Evolutionary conservation across 2,329 filamentous ascomycete genomes (phyloP).

Genomic region (Tolypocladium capitatum): DNA sequence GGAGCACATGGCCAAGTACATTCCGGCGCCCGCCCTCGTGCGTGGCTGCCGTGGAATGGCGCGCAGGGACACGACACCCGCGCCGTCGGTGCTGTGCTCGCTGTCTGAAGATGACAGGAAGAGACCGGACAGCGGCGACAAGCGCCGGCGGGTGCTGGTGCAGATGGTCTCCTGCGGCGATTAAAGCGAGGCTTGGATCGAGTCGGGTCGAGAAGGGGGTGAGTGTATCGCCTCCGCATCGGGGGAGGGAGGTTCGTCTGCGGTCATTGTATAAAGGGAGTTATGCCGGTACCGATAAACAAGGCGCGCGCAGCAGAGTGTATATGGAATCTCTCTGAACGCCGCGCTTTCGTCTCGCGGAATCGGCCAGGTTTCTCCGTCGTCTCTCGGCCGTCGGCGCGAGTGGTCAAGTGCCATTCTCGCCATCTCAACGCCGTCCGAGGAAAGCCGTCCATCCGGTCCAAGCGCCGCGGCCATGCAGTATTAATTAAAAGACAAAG

Average conservation of each 20-base stretch:
- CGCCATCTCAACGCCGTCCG: background rate
- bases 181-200: no score
- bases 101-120: no score
- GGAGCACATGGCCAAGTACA: slow-evolving; percentile 39
- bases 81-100: no score
- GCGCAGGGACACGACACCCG: no score
- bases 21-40: slow-evolving; percentile 28
- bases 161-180: no score
- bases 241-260: background rate
- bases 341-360: background rate
- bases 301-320: background rate
- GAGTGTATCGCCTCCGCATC: background rate
- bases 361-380: background rate
- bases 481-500: background rate
- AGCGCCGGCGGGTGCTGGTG: no score
- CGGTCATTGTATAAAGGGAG: background rate
- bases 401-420: background rate
- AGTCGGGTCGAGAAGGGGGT: background rate
- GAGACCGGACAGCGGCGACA: no score
- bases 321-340: background rate
- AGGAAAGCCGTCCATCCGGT: background rate
- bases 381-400: background rate
- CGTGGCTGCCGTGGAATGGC: slow-evolving; percentile 18
- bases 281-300: background rate
- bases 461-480: background rate